Evolutionary conservation across 106 monocot genomes (phyloP), one percentile per base, ranked within the genome.

Genomic region (Apostasia ramifera): DNA sequence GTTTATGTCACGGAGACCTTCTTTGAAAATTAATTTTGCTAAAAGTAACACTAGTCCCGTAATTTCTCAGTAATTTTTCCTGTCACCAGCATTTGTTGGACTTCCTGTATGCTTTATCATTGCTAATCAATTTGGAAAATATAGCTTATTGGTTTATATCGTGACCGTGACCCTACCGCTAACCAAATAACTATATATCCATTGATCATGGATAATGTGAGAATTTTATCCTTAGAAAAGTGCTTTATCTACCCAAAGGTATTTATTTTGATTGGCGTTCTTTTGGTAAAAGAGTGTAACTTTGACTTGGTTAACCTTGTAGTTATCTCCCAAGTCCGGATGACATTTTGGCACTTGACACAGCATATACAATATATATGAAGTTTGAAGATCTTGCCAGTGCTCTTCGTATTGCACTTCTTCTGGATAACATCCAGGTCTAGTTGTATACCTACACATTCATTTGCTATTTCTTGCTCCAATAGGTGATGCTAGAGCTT

Each of bases 281-380:
- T 26, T 26, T 26, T 26, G 26, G 26, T 26, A 26, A 26, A 26
- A 26, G 26, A 26, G 26, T 26, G 26, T 26, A 68, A 40, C 61
- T 76, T 43, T 59, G 37, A 11, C 4, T 67, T 61, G 55, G 11
- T 66, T 75, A 53, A 76, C 69, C 40, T 59, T 82, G 80, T 79
- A 98, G 92, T 68, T 92, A 84, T 61, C 89, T 98, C 38, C 84
- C 92, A 0, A 77, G 85, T 13, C 90, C 92, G 4, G 97, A 92
- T 85, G 89, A 98, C 66, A 78, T 88, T 63, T 69, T 89, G 69
- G 97, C 87, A 6, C 67, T 90, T 67, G 89, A 98, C 57, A 90
- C 92, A 71, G 89, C 97, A 55, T 98, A 76, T 67, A 81, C 78
- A 56, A 92, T 90, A 60, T 98, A 98, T 72, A 78, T 83, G 49